Evolutionary conservation across 108 stramenopile species (phyloP).

Genomic region (Seminavis robusta): DNA sequence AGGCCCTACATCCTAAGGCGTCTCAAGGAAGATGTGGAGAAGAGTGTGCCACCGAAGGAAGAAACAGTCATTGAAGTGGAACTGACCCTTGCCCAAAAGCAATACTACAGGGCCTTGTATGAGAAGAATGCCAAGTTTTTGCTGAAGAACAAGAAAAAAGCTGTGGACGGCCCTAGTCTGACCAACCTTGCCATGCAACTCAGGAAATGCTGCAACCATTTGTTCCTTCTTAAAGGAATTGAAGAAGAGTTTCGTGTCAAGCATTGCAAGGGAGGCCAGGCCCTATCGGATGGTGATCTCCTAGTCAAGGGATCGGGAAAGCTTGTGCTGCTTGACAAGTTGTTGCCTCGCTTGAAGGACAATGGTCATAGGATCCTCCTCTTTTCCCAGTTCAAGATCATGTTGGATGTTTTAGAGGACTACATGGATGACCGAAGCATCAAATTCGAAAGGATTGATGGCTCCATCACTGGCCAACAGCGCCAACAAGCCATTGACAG

Average conservation of each 20-base stretch:
- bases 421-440: constrained; percentile 68
- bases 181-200: constrained; percentile 86
- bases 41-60: constrained; percentile 90
- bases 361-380: constrained; percentile 93
- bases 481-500: constrained; percentile 93
- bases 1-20: constrained; percentile 92
- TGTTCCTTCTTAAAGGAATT: constrained; percentile 92
- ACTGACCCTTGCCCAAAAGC: constrained; percentile 94
- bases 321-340: constrained; percentile 94
- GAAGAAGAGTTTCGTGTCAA: constrained; percentile 66
- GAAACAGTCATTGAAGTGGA: constrained; percentile 97
- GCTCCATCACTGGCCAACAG: constrained; percentile 88
- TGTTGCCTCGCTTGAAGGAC: constrained; percentile 87
- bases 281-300: constrained; percentile 46
- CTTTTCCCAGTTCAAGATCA: constrained; percentile 97
- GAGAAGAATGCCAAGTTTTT: constrained; percentile 87
- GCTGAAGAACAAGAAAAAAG: constrained; percentile 76
- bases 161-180: constrained; percentile 84
- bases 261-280: constrained; percentile 9
- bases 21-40: constrained; percentile 93
- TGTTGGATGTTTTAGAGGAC: constrained; percentile 97
- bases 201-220: constrained; percentile 97
- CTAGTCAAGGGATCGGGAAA: constrained; percentile 90
- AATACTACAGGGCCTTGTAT: constrained; percentile 94
- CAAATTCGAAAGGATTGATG: constrained; percentile 93